These are phyloP conservation scores for Brassica nigra DNA, from an alignment of 345 rosid species.

Conservation along the genomic window DNA sequence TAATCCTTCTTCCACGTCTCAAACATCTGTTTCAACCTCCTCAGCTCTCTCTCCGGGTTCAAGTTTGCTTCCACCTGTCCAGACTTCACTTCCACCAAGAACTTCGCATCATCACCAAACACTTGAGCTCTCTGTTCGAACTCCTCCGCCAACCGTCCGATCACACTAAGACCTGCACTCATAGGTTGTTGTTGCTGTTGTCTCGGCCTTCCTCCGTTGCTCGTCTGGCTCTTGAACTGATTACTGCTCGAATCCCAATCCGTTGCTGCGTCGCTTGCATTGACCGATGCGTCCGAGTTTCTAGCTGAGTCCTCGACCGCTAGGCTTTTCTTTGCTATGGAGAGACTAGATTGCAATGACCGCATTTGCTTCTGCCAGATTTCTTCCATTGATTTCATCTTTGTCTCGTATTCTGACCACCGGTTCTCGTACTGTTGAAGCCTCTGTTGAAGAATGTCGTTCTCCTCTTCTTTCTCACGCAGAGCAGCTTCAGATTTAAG, in stretches of 20 bases:
- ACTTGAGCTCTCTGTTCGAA: slow-evolving; percentile 96
- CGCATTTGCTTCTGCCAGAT: slow-evolving; percentile 99
- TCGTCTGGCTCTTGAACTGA: slow-evolving; percentile 54
- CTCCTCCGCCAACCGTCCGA: slow-evolving; percentile 88
- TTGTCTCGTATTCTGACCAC: slow-evolving; percentile 93
- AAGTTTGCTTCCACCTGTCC: slow-evolving; percentile 95
- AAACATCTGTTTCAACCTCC: slow-evolving; percentile 91
- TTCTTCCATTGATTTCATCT: slow-evolving; percentile 99
- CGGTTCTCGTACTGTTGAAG: slow-evolving; percentile 94
- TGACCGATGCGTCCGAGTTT: slow-evolving; percentile 90
- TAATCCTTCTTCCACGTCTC: slow-evolving; percentile 99
- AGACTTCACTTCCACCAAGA: slow-evolving; percentile 94
- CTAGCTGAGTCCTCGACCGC: slow-evolving; percentile 80
- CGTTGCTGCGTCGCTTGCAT: slow-evolving; percentile 73
- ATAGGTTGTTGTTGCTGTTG: slow-evolving; percentile 49
- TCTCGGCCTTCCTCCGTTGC: slow-evolving; percentile 66
- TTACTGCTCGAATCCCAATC: slow-evolving; percentile 79
- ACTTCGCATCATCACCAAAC: slow-evolving; percentile 93
- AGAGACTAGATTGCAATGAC: slow-evolving; percentile 91
- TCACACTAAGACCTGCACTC: slow-evolving; percentile 84
- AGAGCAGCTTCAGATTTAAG: slow-evolving; percentile 88
- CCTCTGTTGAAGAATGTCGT: slow-evolving; percentile 89
- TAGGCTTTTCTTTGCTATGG: slow-evolving; percentile 96
- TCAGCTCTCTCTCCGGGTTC: slow-evolving; percentile 84
- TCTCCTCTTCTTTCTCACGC: slow-evolving; percentile 94